Conservation (phyloP, 768 basidiomycete genomes). For the Leccinum barrowsii region DNA sequence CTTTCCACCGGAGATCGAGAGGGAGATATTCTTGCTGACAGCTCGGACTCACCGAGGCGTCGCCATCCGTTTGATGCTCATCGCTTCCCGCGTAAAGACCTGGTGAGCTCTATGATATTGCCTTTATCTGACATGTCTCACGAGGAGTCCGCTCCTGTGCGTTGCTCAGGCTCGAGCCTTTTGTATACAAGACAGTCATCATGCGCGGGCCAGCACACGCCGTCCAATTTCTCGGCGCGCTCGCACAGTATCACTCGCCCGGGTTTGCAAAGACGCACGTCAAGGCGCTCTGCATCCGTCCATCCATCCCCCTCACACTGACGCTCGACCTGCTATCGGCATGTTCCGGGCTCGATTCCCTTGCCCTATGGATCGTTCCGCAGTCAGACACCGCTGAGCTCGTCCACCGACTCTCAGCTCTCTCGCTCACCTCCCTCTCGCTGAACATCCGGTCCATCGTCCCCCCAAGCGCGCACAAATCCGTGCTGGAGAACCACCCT, state of each 20-base stretch:
- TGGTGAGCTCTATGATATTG: slow-evolving; percentile 9
- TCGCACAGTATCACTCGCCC: slow-evolving; percentile 5
- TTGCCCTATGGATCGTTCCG: slow-evolving; percentile 17
- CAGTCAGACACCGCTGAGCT: not conserved
- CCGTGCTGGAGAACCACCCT: slow-evolving; percentile 6
- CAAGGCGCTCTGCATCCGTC: slow-evolving; percentile 17
- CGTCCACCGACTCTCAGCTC: slow-evolving; percentile 4
- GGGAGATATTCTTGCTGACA: slow-evolving; percentile 16
- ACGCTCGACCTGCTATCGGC: slow-evolving; percentile 3
- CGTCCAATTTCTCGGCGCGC: slow-evolving; percentile 7
- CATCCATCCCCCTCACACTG: slow-evolving; percentile 6
- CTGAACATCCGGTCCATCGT: slow-evolving; percentile 10
- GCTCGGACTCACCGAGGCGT: slow-evolving; percentile 7
- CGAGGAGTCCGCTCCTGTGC: not conserved
- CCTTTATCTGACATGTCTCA: not conserved
- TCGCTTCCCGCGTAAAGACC: slow-evolving; percentile 13
- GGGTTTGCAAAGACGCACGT: slow-evolving; percentile 9
- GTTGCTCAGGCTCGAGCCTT: slow-evolving; percentile 18
- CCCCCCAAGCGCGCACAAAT: not conserved
- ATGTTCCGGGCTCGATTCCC: slow-evolving; percentile 12
- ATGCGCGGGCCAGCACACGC: slow-evolving; percentile 9
- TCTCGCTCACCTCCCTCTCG: slow-evolving; percentile 16
- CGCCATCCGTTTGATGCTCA: slow-evolving; percentile 17
- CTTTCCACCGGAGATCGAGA: slow-evolving; percentile 20
- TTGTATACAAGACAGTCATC: slow-evolving; percentile 19